Conservation (phyloP, 2,329 filamentous ascomycete species). For the Penicillium rolfsii region DNA sequence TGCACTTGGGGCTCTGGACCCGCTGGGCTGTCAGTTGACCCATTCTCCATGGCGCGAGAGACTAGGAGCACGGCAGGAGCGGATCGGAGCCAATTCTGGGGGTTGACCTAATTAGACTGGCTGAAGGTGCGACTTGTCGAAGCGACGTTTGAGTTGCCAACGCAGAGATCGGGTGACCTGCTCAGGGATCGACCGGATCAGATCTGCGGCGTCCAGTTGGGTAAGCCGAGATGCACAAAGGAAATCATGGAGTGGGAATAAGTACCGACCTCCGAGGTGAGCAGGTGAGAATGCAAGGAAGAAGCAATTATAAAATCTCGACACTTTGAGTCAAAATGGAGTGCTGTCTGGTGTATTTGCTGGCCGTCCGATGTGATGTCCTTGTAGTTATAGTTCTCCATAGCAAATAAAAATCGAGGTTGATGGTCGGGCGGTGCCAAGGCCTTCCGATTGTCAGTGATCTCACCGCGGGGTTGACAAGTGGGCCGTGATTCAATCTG, state of each 20-base stretch:
- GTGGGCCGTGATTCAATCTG: constrained; percentile 23
- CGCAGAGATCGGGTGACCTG: constrained; percentile 43
- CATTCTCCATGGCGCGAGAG: constrained; percentile 20
- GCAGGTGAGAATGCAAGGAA: neutral
- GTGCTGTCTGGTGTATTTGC: neutral
- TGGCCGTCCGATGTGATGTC: neutral
- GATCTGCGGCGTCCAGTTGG: constrained; percentile 24
- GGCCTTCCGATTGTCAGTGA: constrained; percentile 9
- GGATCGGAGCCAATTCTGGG: constrained; percentile 14
- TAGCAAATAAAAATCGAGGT: constrained; percentile 4
- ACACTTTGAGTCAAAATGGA: no score
- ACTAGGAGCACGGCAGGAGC: constrained; percentile 10
- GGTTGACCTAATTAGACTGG: constrained; percentile 1
- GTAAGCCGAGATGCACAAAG: constrained; percentile 19
- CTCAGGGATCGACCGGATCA: constrained; percentile 35
- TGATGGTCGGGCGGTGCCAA: constrained; percentile 15
- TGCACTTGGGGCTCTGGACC: constrained; percentile 25
- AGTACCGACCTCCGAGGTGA: neutral
- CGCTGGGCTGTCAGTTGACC: constrained; percentile 29
- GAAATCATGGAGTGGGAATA: neutral
- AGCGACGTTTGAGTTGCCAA: constrained; percentile 36
- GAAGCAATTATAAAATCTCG: no score
- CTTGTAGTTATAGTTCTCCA: constrained; percentile 2
- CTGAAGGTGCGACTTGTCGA: constrained; percentile 11
- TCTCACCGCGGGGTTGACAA: neutral